Conservation (phyloP, 176 grass and related monocot species). For the Oryza officinalis region DNA sequence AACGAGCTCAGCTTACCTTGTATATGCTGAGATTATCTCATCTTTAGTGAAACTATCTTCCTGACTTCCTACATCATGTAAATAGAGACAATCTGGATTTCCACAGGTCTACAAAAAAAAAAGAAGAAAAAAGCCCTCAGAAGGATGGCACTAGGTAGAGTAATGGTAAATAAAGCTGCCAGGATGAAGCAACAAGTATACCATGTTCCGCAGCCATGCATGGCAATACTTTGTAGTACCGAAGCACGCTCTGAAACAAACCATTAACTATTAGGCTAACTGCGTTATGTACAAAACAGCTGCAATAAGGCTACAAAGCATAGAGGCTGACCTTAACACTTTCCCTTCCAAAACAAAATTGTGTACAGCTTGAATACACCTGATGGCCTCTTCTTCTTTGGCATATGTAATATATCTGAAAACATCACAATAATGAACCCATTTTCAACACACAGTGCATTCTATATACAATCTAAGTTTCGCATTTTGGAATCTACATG, state of each 20-base stretch:
- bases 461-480: background rate
- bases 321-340: constrained; percentile 69
- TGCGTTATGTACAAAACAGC: constrained; percentile 5
- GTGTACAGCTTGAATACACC: constrained; percentile 97
- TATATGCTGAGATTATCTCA: constrained; percentile 98
- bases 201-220: constrained; percentile 96
- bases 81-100: constrained; percentile 99
- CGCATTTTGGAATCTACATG: background rate
- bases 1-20: constrained; percentile 57
- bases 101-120: constrained; percentile 79
- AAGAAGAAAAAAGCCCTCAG: constrained; percentile 36
- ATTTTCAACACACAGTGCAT: background rate
- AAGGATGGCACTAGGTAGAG: constrained; percentile 20
- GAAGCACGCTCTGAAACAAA: constrained; percentile 80
- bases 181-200: constrained; percentile 43
- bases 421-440: constrained; percentile 13
- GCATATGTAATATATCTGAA: constrained; percentile 97
- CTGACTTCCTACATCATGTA: constrained; percentile 92
- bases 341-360: constrained; percentile 98
- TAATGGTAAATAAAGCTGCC: constrained; percentile 21
- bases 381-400: constrained; percentile 92
- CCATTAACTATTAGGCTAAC: constrained; percentile 26
- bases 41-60: constrained; percentile 99
- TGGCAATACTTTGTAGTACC: constrained; percentile 99
- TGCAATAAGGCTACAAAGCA: constrained; percentile 27